Evolutionary conservation across 192 early-diverging fungal genomes (phyloP), one percentile per base, ranked within the genome.

Genomic region (Pecoramyces ruminantium): DNA sequence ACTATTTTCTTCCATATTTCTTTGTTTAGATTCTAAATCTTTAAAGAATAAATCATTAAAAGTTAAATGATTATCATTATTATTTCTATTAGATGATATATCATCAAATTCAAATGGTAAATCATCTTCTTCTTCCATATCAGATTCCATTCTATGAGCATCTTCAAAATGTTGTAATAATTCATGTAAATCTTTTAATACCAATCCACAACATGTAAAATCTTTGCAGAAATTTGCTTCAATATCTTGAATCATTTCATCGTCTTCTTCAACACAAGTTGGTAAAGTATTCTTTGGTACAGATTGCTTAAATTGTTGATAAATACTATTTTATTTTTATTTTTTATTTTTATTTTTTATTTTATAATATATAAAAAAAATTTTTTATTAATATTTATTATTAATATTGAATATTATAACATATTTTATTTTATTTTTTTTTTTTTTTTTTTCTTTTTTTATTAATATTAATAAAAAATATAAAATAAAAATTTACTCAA

Each of bases 151-250:
- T 67, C 91, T 91, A 82, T 98, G 96, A 83, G 90, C 91, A 83
- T 98, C 97, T 87, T 98, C 97, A 84, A 95, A 97, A 85, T 98
- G 97, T 86, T 96, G 95, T 30, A 98, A 86, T 78, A 98, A 92
- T 82, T 95, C 96, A 87, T 98, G 97, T 82, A 98, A 87, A 85
- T 95, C 94, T 81, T 90, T 90, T 78, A 98, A 89, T 42, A 93
- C 86, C 34, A 95, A 88, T 29, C 96, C 97, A 83, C 97, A 98
- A 89, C 97, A 98, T 79, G 89, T 89, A 83, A 97, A 98, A 91
- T 98, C 94, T 85, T 94, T 93, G 87, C 96, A 97, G 86, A 95
- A 98, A 78, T 90, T 88, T 86, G 92, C 92, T 85, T 98, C 96
- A 14, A 97, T 89, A 79, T 92, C 92, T 81, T 89, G 91, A n/a